Evolutionary conservation across 78 protist species (phyloP).

Genomic region (Kipferlia bialata): DNA sequence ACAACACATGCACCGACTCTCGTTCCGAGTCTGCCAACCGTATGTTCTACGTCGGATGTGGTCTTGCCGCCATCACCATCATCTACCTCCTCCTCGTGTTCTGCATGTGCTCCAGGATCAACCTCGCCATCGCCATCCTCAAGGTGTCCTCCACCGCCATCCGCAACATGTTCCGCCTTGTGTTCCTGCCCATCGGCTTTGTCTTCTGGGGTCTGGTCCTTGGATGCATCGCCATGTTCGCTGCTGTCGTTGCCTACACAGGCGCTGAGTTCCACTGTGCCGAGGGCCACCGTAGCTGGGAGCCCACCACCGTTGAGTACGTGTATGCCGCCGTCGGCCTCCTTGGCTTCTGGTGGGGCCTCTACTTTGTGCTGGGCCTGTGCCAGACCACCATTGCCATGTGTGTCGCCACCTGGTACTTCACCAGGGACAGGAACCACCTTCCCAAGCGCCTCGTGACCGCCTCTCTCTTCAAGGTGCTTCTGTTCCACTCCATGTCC

Average conservation of each 20-base stretch:
- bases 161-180: background rate
- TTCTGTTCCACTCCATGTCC: conserved; percentile 28
- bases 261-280: background rate
- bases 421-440: background rate
- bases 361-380: conserved; percentile 3
- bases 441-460: background rate
- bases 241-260: background rate
- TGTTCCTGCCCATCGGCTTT: background rate
- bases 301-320: background rate
- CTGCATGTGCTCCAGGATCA: background rate
- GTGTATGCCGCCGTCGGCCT: background rate
- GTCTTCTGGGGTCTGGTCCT: background rate
- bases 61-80: background rate
- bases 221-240: background rate
- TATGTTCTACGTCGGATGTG: background rate
- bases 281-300: background rate
- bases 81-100: background rate
- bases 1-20: background rate
- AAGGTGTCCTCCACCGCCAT: conserved; percentile 11
- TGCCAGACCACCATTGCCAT: conserved; percentile 8
- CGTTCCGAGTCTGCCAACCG: background rate
- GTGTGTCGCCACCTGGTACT: background rate
- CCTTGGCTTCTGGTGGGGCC: conserved; percentile 2
- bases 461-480: conserved; percentile 3
- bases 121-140: conserved; percentile 17